These are phyloP conservation scores for Candida glaebosa DNA, from an alignment of 805 yeast species.

Conservation along the genomic window DNA sequence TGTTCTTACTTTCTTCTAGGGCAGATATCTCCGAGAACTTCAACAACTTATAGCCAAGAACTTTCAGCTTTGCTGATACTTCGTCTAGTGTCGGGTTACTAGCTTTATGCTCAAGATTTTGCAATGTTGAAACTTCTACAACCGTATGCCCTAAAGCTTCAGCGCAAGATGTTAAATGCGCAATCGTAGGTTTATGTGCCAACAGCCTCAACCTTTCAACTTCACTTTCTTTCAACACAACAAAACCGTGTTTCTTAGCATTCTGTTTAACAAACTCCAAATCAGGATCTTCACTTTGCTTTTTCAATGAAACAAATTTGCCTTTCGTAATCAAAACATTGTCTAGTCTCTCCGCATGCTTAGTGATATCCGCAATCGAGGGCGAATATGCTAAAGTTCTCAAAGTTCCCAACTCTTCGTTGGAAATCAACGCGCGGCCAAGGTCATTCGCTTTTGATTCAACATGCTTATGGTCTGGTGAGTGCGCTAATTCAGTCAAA, in stretches of 20 bases:
- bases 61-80: constrained; percentile 1
- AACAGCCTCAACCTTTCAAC: constrained; percentile 13
- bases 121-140: constrained; percentile 9
- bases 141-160: constrained; percentile 10
- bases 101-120: not conserved
- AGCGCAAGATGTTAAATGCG: constrained; percentile 14
- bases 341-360: constrained; percentile 12
- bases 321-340: constrained; percentile 9
- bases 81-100: constrained; percentile 7
- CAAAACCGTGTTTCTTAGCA: constrained; percentile 16
- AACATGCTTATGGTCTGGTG: constrained; percentile 15
- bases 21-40: not conserved
- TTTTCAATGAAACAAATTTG: constrained; percentile 21
- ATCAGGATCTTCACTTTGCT: constrained; percentile 20
- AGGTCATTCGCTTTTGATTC: constrained; percentile 5
- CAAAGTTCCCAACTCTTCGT: constrained; percentile 7
- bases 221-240: constrained; percentile 15
- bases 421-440: not conserved
- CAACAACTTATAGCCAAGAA: constrained; percentile 8
- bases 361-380: not conserved
- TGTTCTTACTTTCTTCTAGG: constrained; percentile 5
- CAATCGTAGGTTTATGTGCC: constrained; percentile 19
- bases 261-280: constrained; percentile 16
- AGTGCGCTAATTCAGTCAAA: constrained; percentile 4
- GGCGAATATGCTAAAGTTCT: constrained; percentile 8